Evolutionary conservation across 192 early-diverging fungal genomes (phyloP).

Genomic region (Backusella australiensis): DNA sequence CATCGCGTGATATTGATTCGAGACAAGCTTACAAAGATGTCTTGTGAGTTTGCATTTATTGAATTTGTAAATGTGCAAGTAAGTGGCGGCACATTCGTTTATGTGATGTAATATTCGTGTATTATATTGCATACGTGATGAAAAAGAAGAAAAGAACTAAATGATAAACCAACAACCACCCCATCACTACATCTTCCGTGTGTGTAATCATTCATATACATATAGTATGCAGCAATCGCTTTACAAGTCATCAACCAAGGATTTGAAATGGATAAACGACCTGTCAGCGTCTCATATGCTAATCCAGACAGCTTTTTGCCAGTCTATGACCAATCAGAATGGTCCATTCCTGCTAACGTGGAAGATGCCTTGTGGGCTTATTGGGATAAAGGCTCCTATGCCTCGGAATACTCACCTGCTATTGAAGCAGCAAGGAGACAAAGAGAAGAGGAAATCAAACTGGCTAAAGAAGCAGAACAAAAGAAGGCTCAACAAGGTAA

Average conservation of each 20-base stretch:
- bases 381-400: slow-evolving; percentile 63
- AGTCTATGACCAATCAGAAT: slow-evolving; percentile 58
- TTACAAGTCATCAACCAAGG: slow-evolving; percentile 20
- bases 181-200: not conserved
- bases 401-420: not conserved
- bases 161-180: not conserved
- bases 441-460: slow-evolving; percentile 1
- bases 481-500: slow-evolving; percentile 5
- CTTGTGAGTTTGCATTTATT: slow-evolving; percentile 64
- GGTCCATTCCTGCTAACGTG: slow-evolving; percentile 42
- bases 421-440: slow-evolving; percentile 7
- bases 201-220: not conserved
- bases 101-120: not conserved
- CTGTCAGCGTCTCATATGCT: slow-evolving; percentile 51
- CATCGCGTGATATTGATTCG: slow-evolving; percentile 50
- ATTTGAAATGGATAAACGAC: slow-evolving; percentile 45
- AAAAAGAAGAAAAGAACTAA: not conserved
- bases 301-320: slow-evolving; percentile 57
- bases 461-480: slow-evolving; percentile 12
- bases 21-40: slow-evolving; percentile 55
- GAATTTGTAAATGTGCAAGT: slow-evolving; percentile 53
- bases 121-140: not conserved
- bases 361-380: slow-evolving; percentile 51
- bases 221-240: slow-evolving; percentile 35
- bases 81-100: slow-evolving; percentile 6